phyloP scores from a whole-genome alignment of 768 basidiomycete species.

The Grammothele lineata region DNA sequence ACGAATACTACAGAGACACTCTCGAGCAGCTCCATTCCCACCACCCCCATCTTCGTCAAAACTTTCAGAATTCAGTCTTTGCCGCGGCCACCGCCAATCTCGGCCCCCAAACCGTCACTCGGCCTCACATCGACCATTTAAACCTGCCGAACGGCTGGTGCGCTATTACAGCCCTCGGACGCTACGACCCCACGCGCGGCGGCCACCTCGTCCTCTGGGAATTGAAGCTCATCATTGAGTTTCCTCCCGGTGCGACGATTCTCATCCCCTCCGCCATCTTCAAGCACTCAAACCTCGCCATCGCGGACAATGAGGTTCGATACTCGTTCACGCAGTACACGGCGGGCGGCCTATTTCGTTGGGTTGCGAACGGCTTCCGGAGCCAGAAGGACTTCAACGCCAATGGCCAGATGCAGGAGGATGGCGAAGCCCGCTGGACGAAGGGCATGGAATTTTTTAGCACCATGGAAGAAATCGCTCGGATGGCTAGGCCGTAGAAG shows the following conservation, averaged over 20 bases:
- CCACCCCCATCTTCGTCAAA: too few relatives aligned
- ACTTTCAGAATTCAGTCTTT: conserved; percentile 1
- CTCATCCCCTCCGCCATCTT: conserved; percentile 19
- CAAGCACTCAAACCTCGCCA: conserved; percentile 13
- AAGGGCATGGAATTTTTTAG: too few relatives aligned
- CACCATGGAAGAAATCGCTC: too few relatives aligned
- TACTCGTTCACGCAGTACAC: conserved; percentile 8
- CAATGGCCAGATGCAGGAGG: too few relatives aligned
- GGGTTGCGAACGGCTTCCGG: too few relatives aligned
- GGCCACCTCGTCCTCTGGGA: conserved; percentile 19
- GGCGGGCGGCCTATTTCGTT: conserved; percentile 9
- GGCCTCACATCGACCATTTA: conserved; percentile 2
- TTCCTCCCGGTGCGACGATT: conserved; percentile 16
- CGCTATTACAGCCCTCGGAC: conserved; percentile 13
- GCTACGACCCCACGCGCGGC: conserved; percentile 10
- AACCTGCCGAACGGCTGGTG: conserved; percentile 10
- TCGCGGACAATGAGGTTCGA: conserved; percentile 1
- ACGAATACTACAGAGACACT: too few relatives aligned
- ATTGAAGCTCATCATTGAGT: conserved; percentile 17
- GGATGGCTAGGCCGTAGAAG: too few relatives aligned
- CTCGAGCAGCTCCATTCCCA: too few relatives aligned
- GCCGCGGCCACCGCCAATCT: conserved; percentile 1
- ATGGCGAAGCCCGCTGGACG: too few relatives aligned
- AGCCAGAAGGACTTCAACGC: too few relatives aligned
- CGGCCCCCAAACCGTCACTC: neutral